Base-by-base conservation (phyloP, 805 yeast species). In the Candida fluviatilis region DNA sequence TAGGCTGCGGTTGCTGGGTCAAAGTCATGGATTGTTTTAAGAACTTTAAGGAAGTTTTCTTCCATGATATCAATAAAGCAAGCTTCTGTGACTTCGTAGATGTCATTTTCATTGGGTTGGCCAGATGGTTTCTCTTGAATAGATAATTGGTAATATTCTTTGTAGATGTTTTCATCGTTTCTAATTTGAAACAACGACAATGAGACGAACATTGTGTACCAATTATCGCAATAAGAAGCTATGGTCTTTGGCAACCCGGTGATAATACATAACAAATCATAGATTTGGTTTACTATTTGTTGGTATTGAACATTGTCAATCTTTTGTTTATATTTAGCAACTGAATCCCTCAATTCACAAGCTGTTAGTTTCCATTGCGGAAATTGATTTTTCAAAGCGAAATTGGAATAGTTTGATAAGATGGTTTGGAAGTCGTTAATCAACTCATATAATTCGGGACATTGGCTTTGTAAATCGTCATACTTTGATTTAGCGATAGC, bases 151-250 rank as follows among this genome's bases (percentile, higher is more conserved):
- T 50, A 66, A 46, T 59, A 67, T 19, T 66, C 70, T 4, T 50
- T 29, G 40, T 55, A 67, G 2, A 66, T 50, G 3, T 47, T 29
- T 4, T 42, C 49, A 16, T 51, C 49, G 78, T 88, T 59, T 36
- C 73, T 57, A 1, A 83, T 70, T 50, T 80, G 80, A 51, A 66
- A 85, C 27, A 80, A 58, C 7, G 78, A 54, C n/a, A 80, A 65
- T 5, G 78, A 76, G 28, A 71, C 61, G 28, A 77, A 69, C 11
- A 80, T 66, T 51, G 84, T 93, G 52, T 80, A 83, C 95, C 95
- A 84, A 0, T 76, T 58, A 5, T 66, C 63, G 12, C 85, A 72
- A 48, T 64, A 67, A 12, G 65, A 63, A 3, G 76, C 53, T 16
- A 82, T 82, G 3, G 78, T 65, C 27, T 69, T 66, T 7, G 71